These are phyloP conservation scores for Hypholoma sublateritium DNA, from an alignment of 768 basidiomycete species.

Conservation along the genomic window DNA sequence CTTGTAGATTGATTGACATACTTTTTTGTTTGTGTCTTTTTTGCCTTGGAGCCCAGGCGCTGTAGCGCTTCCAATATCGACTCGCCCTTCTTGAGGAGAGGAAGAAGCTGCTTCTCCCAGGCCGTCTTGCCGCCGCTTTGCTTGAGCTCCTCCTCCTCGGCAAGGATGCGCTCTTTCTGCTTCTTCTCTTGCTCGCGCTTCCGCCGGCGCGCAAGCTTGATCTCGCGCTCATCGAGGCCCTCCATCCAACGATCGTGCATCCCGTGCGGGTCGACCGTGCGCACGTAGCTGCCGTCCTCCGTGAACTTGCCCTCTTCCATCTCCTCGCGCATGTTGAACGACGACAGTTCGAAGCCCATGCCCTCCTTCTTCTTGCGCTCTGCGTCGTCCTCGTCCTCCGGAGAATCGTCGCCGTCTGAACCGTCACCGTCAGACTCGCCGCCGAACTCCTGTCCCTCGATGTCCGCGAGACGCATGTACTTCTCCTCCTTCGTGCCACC, in stretches of 20 bases:
- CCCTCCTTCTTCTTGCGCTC: slow-evolving; percentile 72
- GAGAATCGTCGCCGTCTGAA: slow-evolving; percentile 46
- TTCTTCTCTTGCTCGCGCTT: slow-evolving; percentile 75
- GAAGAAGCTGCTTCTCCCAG: slow-evolving; percentile 67
- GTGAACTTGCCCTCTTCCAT: slow-evolving; percentile 98
- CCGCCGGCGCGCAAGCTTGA: slow-evolving; percentile 74
- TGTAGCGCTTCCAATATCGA: slow-evolving; percentile 88
- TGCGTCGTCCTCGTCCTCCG: slow-evolving; percentile 80
- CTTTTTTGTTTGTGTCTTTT: slow-evolving; percentile 34
- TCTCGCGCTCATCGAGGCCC: slow-evolving; percentile 80
- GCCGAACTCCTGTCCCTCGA: slow-evolving; percentile 95
- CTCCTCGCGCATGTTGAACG: slow-evolving; percentile 99
- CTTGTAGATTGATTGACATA: slow-evolving; percentile 8
- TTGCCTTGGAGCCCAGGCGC: slow-evolving; percentile 69
- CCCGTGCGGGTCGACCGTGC: slow-evolving; percentile 85
- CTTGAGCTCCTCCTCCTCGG: slow-evolving; percentile 73
- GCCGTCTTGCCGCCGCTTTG: slow-evolving; percentile 65
- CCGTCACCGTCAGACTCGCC: slow-evolving; percentile 36
- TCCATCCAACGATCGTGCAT: slow-evolving; percentile 97
- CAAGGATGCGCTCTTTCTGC: slow-evolving; percentile 65
- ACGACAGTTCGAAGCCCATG: slow-evolving; percentile 93
- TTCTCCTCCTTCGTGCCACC: slow-evolving; percentile 58
- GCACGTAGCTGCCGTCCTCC: slow-evolving; percentile 87
- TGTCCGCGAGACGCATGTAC: slow-evolving; percentile 87
- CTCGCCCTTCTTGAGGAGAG: slow-evolving; percentile 84